Conservation (phyloP, 768 basidiomycete species). For the Zangia roseola region DNA sequence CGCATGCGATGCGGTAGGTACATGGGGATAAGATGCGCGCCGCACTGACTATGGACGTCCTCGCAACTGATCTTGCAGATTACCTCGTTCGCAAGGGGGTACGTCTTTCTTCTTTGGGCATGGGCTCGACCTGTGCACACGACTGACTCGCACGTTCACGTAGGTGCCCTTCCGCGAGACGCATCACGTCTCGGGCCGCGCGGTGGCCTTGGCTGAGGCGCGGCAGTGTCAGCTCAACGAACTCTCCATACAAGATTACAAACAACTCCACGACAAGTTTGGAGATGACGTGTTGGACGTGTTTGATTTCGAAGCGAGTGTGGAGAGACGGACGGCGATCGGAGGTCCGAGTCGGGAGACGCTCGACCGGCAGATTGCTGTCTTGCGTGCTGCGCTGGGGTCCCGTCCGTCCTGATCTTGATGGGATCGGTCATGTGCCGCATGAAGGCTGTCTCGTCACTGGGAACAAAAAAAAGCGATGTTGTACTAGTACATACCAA, state of each 20-base stretch:
- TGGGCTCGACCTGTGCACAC: neutral
- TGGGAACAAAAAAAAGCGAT: no score
- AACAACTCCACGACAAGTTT: slow-evolving; percentile 73
- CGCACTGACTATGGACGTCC: slow-evolving; percentile 94
- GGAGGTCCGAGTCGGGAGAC: slow-evolving; percentile 88
- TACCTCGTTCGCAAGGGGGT: slow-evolving; percentile 99
- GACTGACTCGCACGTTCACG: neutral
- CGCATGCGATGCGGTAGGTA: slow-evolving; percentile 49
- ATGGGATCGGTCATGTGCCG: no score
- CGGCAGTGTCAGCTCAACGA: slow-evolving; percentile 78
- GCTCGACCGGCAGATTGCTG: slow-evolving; percentile 81
- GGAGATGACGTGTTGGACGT: slow-evolving; percentile 76
- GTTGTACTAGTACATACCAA: no score
- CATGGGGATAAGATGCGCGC: slow-evolving; percentile 86
- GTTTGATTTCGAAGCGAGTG: slow-evolving; percentile 94
- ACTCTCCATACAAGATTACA: slow-evolving; percentile 77
- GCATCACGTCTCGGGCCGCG: slow-evolving; percentile 95
- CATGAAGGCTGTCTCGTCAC: no score
- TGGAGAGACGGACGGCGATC: slow-evolving; percentile 88
- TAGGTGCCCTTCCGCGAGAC: slow-evolving; percentile 99
- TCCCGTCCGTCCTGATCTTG: slow-evolving; percentile 16
- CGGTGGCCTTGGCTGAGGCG: slow-evolving; percentile 91
- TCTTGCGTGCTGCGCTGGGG: slow-evolving; percentile 60
- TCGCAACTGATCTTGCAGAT: slow-evolving; percentile 98
- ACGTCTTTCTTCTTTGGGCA: slow-evolving; percentile 32